Evolutionary conservation across 2,329 filamentous ascomycete species (phyloP).

Genomic region (Venturia carpophila): DNA sequence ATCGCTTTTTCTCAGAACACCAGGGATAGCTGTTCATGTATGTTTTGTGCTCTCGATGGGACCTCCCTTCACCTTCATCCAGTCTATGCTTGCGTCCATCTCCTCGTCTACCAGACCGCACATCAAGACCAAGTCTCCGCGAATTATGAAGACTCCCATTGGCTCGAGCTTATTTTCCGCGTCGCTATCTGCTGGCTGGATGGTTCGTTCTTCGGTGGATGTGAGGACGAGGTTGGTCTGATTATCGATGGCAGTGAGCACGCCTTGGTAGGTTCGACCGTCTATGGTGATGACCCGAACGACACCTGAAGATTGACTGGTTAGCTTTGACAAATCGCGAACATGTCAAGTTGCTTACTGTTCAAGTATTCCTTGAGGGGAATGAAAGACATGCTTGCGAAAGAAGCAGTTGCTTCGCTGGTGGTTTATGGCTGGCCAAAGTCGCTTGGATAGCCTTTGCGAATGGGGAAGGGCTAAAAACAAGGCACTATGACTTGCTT

Average conservation of each 20-base stretch:
- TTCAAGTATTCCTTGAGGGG: constrained; percentile 16
- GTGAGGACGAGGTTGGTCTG: constrained; percentile 86
- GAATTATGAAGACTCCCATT: constrained; percentile 82
- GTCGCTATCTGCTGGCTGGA: constrained; percentile 73
- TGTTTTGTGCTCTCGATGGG: constrained; percentile 83
- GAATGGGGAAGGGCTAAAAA: not conserved
- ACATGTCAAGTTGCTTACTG: constrained; percentile 5
- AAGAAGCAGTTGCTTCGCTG: not conserved
- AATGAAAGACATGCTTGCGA: constrained; percentile 11
- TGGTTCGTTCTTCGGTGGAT: constrained; percentile 80
- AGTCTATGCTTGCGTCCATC: constrained; percentile 84
- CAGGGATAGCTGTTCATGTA: constrained; percentile 28
- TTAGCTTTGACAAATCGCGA: not conserved
- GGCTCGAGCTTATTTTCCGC: constrained; percentile 73
- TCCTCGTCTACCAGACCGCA: constrained; percentile 85
- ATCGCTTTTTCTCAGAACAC: not conserved
- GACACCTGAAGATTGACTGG: constrained; percentile 58
- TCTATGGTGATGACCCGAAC: constrained; percentile 88
- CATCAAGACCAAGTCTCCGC: constrained; percentile 89
- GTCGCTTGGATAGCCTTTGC: not conserved
- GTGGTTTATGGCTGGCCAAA: not conserved
- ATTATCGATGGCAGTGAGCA: constrained; percentile 77
- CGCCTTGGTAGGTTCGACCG: constrained; percentile 70
- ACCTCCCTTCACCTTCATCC: constrained; percentile 79
- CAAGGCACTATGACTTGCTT: not conserved